A percentile compares a stretch with the other conserved stretches of the same genome.
Conservation (phyloP, 169 alveolate genomes). For the Babesia ovata region DNA sequence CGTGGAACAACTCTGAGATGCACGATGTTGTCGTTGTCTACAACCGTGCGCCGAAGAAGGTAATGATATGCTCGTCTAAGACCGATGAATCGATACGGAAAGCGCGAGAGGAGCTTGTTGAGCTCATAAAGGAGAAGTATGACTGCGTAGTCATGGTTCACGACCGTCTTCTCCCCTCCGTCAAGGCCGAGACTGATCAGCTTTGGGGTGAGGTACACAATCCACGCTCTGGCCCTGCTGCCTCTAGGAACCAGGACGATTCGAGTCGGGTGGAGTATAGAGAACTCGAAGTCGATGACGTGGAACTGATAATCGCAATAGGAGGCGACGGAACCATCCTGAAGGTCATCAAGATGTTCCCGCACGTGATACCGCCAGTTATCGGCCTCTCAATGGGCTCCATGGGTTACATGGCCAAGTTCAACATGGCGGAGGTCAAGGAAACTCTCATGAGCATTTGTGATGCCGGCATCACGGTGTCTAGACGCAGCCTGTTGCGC, state of each 20-base stretch:
- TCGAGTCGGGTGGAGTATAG: not conserved
- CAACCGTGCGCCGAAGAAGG: conserved; percentile 46
- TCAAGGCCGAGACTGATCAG: conserved; percentile 44
- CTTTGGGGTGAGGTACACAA: conserved; percentile 62
- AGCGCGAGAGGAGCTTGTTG: conserved; percentile 16
- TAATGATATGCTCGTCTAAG: conserved; percentile 46
- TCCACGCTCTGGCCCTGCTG: conserved; percentile 5
- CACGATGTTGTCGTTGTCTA: conserved; percentile 40
- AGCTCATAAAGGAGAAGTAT: conserved; percentile 28
- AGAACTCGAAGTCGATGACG: conserved; percentile 45
- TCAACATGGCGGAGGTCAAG: conserved; percentile 64
- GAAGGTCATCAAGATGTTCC: conserved; percentile 86
- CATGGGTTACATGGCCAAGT: conserved; percentile 81
- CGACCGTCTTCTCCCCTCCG: conserved; percentile 42
- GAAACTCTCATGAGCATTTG: conserved; percentile 34
- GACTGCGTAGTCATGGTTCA: conserved; percentile 41
- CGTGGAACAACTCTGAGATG: not conserved
- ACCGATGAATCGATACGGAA: conserved; percentile 27
- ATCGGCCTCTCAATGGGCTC: conserved; percentile 84
- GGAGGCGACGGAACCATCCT: conserved; percentile 96
- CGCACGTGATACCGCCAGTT: conserved; percentile 80
- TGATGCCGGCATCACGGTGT: conserved; percentile 49
- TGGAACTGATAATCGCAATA: conserved; percentile 85
- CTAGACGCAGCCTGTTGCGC: conserved; percentile 42
- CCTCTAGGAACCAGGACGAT: conserved; percentile 5